Percentiles rank a stretch among this genome's conserved stretches.
Conservation (phyloP, 495 filamentous ascomycete genomes). For the Durotheca rogersii region DNA sequence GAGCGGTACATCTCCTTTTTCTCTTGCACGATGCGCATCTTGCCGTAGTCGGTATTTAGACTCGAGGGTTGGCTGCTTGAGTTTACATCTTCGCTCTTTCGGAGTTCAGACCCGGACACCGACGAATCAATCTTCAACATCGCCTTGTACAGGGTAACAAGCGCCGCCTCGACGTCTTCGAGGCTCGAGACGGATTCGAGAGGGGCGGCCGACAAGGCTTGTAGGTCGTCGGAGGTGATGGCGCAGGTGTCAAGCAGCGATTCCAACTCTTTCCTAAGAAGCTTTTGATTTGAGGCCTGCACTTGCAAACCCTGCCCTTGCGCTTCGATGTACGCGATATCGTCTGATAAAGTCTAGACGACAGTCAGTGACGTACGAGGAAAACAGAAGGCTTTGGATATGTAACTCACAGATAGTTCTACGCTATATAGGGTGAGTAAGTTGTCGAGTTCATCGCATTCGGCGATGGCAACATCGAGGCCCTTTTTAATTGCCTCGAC, state of each 20-base stretch:
- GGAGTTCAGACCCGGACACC: slow-evolving; percentile 56
- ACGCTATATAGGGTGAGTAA: slow-evolving; percentile 90
- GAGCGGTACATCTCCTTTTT: slow-evolving; percentile 83
- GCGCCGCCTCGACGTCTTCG: slow-evolving; percentile 69
- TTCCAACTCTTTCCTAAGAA: slow-evolving; percentile 84
- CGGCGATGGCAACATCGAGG: slow-evolving; percentile 82
- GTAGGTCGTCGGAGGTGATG: slow-evolving; percentile 73
- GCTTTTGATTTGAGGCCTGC: slow-evolving; percentile 94
- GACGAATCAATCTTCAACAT: slow-evolving; percentile 90
- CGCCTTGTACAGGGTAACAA: slow-evolving; percentile 87
- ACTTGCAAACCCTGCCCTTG: slow-evolving; percentile 96
- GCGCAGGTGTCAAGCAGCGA: slow-evolving; percentile 81
- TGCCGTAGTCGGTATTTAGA: slow-evolving; percentile 77
- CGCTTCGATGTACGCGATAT: slow-evolving; percentile 95
- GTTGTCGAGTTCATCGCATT: slow-evolving; percentile 95
- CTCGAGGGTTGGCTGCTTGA: slow-evolving; percentile 51
- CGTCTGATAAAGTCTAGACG: slow-evolving; percentile 83
- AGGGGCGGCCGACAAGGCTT: slow-evolving; percentile 69
- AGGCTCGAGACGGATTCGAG: slow-evolving; percentile 70
- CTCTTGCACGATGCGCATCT: slow-evolving; percentile 90
- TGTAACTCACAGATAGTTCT: slow-evolving; percentile 76
- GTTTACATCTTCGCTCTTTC: slow-evolving; percentile 49
- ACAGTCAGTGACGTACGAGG: slow-evolving; percentile 38
- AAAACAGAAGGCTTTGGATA: neutral
- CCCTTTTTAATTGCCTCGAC: slow-evolving; percentile 78